Conservation (phyloP, 2,329 filamentous ascomycete species). For the Volutella citrinella region DNA sequence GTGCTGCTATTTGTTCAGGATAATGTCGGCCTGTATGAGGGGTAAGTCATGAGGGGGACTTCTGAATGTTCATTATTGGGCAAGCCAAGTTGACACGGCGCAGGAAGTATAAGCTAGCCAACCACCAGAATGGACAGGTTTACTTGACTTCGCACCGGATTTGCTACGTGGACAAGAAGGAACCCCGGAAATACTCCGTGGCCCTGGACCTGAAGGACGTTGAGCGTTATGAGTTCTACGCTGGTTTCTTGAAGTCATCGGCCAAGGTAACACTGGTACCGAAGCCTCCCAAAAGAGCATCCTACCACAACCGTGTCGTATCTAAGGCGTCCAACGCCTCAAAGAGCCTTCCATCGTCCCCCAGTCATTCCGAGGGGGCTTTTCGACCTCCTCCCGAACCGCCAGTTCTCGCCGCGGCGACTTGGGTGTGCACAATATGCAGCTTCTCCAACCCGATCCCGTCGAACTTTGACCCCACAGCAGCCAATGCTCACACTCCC, state of each 20-base stretch:
- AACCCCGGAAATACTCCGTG: conserved; percentile 80
- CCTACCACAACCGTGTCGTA: conserved; percentile 53
- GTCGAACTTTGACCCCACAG: conserved; percentile 85
- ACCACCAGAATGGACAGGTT: conserved; percentile 92
- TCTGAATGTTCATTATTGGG: no score
- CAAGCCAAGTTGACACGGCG: conserved; percentile 13
- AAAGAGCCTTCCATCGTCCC: conserved; percentile 45
- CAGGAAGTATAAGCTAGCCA: conserved; percentile 92
- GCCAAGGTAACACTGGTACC: conserved; percentile 87
- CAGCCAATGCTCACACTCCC: conserved; percentile 74
- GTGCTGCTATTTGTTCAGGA: conserved; percentile 95
- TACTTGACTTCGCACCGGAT: conserved; percentile 94
- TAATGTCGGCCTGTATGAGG: conserved; percentile 95
- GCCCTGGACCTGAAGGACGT: conserved; percentile 87
- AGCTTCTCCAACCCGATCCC: conserved; percentile 91
- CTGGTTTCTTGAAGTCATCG: conserved; percentile 92
- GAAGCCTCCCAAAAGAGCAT: conserved; percentile 69
- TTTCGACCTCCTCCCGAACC: conserved; percentile 39
- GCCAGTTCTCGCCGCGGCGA: conserved; percentile 58
- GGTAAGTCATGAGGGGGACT: conserved; percentile 62
- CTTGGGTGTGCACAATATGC: conserved; percentile 96
- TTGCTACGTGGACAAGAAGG: conserved; percentile 88
- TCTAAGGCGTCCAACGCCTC: conserved; percentile 44
- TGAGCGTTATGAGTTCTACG: conserved; percentile 87
- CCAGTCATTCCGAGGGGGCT: conserved; percentile 42